A percentile compares a stretch with the other conserved stretches of the same genome.
Evolutionary conservation across 2,329 filamentous ascomycete species (phyloP).

Genomic region (Fusarium decemcellulare): DNA sequence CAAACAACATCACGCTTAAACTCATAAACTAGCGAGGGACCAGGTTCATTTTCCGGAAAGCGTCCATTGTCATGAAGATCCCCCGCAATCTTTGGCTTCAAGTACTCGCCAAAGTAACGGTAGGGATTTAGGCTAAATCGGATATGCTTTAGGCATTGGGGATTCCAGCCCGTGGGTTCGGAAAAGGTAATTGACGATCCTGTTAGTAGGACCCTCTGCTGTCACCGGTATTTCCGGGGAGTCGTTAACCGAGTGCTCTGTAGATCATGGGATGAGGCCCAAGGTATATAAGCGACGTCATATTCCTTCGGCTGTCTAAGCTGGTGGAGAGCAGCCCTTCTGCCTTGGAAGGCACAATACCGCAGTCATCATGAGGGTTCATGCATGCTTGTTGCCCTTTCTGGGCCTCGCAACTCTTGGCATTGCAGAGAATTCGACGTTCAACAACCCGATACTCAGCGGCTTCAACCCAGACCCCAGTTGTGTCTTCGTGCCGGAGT

Average conservation of each 20-base stretch:
- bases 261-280: background rate
- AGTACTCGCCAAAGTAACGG: background rate
- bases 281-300: background rate
- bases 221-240: background rate
- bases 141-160: background rate
- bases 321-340: background rate
- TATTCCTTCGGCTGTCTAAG: background rate
- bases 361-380: slow-evolving; percentile 4
- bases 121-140: slow-evolving; percentile 16
- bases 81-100: background rate
- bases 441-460: slow-evolving; percentile 62
- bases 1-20: background rate
- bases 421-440: slow-evolving; percentile 22
- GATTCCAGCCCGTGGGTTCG: background rate
- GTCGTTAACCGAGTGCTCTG: background rate
- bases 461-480: slow-evolving; percentile 65
- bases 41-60: background rate
- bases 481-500: slow-evolving; percentile 56
- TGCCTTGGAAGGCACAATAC: background rate
- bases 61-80: slow-evolving; percentile 1
- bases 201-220: background rate
- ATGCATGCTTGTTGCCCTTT: background rate
- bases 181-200: background rate
- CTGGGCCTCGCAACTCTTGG: background rate
- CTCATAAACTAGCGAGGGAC: background rate